Evolutionary conservation across 768 basidiomycete genomes (phyloP).

Genomic region (Termitomyces sp.): DNA sequence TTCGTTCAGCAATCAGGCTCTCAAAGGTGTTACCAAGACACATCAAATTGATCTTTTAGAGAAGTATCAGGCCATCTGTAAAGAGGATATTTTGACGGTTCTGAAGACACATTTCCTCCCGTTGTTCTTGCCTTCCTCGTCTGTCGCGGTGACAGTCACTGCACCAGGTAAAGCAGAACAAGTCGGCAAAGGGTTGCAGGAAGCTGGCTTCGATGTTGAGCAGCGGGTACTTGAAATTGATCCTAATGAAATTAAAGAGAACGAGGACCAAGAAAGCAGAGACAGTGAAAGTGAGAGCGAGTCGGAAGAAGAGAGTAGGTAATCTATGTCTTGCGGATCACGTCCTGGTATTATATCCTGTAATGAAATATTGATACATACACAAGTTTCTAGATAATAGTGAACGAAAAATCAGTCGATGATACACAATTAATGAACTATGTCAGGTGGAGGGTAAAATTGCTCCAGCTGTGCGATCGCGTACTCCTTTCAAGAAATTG

Average conservation of each 20-base stretch:
- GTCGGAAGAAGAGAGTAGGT: constrained; percentile 10
- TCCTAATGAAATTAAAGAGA: constrained; percentile 40
- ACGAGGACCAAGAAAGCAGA: constrained; percentile 23
- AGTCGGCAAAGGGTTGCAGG: constrained; percentile 56
- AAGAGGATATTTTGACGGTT: constrained; percentile 65
- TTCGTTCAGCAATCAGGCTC: constrained; percentile 86
- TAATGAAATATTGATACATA: not conserved
- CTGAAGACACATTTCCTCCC: constrained; percentile 77
- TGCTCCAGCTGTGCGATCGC: constrained; percentile 59
- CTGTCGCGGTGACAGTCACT: constrained; percentile 78
- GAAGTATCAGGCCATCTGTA: constrained; percentile 74
- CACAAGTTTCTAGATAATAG: not conserved
- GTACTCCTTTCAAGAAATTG: constrained; percentile 69
- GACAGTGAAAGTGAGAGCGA: constrained; percentile 27
- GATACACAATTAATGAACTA: not conserved
- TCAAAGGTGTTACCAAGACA: constrained; percentile 77
- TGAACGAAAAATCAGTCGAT: not conserved
- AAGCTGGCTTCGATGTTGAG: constrained; percentile 76
- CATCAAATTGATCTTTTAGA: constrained; percentile 73
- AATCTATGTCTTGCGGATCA: not conserved
- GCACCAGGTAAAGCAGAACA: constrained; percentile 75
- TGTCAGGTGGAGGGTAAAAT: constrained; percentile 10
- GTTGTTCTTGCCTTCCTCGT: constrained; percentile 71
- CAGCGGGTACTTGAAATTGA: constrained; percentile 62
- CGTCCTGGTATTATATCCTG: not conserved